phyloP scores from a whole-genome alignment of 257 asterid genomes.

The Nicotiana attenuata region DNA sequence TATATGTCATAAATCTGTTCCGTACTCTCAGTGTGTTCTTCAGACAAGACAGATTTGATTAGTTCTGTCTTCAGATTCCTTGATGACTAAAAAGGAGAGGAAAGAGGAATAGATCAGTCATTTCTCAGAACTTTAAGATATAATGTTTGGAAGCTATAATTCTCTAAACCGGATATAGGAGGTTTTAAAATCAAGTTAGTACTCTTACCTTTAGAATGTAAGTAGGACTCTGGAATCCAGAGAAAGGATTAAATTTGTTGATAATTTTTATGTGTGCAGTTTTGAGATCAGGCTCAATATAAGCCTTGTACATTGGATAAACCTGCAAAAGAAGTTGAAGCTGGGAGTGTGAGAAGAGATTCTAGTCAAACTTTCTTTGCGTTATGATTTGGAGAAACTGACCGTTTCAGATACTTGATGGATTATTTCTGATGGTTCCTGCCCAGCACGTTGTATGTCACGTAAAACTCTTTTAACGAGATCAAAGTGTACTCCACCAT shows the following conservation, averaged over 20 bases:
- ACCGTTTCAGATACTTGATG: conserved; percentile 99
- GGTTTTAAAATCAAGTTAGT: neutral
- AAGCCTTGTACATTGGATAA: conserved; percentile 98
- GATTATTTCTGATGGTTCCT: conserved; percentile 95
- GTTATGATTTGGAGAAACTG: conserved; percentile 20
- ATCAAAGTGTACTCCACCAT: conserved; percentile 98
- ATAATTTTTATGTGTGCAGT: conserved; percentile 91
- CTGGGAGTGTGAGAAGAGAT: neutral
- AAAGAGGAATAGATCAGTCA: neutral
- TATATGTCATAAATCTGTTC: conserved; percentile 90
- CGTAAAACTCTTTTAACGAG: conserved; percentile 94
- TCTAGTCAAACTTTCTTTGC: neutral
- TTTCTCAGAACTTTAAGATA: neutral
- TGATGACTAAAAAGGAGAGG: conserved; percentile 44
- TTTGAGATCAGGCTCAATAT: conserved; percentile 91
- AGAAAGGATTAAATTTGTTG: conserved; percentile 92
- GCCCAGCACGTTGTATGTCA: conserved; percentile 96
- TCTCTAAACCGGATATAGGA: neutral
- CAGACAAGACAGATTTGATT: conserved; percentile 63
- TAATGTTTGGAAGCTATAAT: neutral
- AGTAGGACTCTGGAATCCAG: conserved; percentile 90
- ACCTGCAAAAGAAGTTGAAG: conserved; percentile 42
- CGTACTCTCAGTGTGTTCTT: conserved; percentile 52
- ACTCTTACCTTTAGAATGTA: conserved; percentile 74
- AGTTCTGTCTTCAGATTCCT: conserved; percentile 49